phyloP scores from a whole-genome alignment of 176 grass and related monocot species.

The Avena sativa region DNA sequence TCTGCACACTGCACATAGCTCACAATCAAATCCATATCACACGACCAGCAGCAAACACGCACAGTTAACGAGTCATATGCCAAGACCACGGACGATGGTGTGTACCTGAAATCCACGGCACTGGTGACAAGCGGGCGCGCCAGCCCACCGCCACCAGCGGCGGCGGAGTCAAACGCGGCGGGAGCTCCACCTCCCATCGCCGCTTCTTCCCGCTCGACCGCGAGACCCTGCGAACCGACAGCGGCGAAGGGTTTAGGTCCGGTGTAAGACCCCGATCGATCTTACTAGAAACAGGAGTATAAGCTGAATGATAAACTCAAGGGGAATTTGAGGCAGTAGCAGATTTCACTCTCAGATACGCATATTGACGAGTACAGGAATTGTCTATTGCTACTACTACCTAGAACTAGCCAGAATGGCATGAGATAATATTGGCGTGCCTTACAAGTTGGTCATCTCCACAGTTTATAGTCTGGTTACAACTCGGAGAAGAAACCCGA shows the following conservation, averaged over 20 bases:
- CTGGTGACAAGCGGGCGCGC: slow-evolving; percentile 32
- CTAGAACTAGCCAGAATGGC: too few species aligned
- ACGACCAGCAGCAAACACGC: neutral
- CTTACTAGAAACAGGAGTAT: too few species aligned
- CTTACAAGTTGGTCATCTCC: too few species aligned
- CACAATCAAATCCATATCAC: neutral
- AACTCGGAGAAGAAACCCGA: too few species aligned
- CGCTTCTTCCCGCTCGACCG: slow-evolving; percentile 66
- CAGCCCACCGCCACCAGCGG: slow-evolving; percentile 36
- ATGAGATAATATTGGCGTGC: too few species aligned
- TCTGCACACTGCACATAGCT: slow-evolving; percentile 55
- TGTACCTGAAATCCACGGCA: slow-evolving; percentile 79
- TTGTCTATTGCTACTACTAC: too few species aligned
- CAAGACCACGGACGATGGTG: neutral
- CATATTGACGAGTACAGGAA: too few species aligned
- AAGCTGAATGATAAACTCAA: too few species aligned
- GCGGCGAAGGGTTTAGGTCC: slow-evolving; percentile 20
- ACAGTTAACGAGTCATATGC: neutral
- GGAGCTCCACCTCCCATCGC: slow-evolving; percentile 60
- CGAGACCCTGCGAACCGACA: slow-evolving; percentile 74
- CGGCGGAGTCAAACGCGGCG: slow-evolving; percentile 47
- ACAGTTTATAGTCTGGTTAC: too few species aligned
- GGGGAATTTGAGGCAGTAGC: too few species aligned
- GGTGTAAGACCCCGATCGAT: too few species aligned
- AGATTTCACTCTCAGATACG: too few species aligned